A percentile compares a stretch with the other conserved stretches of the same genome.
Evolutionary conservation across 495 filamentous ascomycete species (phyloP).

Genomic region (Cetradonia linearis): DNA sequence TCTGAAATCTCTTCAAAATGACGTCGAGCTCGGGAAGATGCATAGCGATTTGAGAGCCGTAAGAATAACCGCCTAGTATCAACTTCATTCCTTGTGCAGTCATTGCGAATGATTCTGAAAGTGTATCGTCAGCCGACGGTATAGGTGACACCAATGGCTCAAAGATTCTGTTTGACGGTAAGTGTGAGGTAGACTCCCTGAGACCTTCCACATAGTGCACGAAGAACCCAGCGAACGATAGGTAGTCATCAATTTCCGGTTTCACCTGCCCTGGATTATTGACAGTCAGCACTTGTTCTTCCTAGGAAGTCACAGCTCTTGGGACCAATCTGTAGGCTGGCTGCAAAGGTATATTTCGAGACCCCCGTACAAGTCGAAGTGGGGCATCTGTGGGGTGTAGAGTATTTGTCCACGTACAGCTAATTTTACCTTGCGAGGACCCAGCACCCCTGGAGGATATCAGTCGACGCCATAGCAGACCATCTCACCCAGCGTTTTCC

Average conservation of each 20-base stretch:
- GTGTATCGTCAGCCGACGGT: background rate
- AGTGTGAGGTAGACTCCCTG: background rate
- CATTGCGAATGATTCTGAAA: background rate
- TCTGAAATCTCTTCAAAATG: constrained; percentile 49
- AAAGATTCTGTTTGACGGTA: background rate
- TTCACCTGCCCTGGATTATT: constrained; percentile 47
- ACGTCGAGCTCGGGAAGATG: constrained; percentile 53
- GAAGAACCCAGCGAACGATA: constrained; percentile 68
- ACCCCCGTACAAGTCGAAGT: background rate
- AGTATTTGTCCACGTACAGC: constrained; percentile 41
- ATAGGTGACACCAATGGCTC: background rate
- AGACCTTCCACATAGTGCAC: constrained; percentile 53
- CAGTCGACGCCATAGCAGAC: background rate
- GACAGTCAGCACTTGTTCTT: background rate
- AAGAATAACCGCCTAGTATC: constrained; percentile 79
- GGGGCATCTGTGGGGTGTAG: background rate
- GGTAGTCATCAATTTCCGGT: constrained; percentile 71
- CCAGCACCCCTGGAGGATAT: constrained; percentile 56
- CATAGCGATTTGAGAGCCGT: constrained; percentile 71
- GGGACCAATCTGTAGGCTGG: too few relatives aligned
- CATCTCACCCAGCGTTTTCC: background rate
- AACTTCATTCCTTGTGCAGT: constrained; percentile 27
- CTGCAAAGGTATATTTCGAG: background rate
- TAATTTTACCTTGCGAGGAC: constrained; percentile 63
- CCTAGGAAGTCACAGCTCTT: too few relatives aligned